Conservation (phyloP, 2,329 filamentous ascomycete genomes). For the Tolypocladium tropicale region DNA sequence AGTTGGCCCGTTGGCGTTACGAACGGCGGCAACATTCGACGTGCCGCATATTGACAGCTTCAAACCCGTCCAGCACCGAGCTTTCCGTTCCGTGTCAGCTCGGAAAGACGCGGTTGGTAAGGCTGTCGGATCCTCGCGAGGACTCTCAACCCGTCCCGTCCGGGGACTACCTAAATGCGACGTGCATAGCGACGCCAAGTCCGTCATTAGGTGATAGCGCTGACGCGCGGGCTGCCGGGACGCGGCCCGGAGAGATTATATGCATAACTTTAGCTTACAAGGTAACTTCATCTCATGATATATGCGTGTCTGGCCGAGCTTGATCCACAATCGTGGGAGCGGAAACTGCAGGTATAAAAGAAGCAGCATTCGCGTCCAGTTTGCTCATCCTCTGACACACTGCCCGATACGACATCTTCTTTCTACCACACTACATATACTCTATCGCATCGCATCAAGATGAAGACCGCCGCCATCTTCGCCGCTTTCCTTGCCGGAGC, state of each 20-base stretch:
- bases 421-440: background rate
- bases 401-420: background rate
- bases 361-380: background rate
- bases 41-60: background rate
- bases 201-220: background rate
- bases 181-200: background rate
- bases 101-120: background rate
- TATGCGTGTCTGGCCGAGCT: background rate
- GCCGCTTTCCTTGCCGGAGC: background rate
- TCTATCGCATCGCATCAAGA: background rate
- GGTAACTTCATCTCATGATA: background rate
- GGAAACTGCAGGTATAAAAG: background rate
- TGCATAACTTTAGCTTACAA: background rate
- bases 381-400: background rate
- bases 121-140: background rate
- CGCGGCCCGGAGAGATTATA: background rate
- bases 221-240: background rate
- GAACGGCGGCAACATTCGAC: background rate
- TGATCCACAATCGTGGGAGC: background rate
- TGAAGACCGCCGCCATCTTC: background rate
- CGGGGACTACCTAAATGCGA: background rate
- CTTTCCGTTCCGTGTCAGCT: background rate
- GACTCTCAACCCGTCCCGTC: background rate
- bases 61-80: background rate
- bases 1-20: background rate